These are phyloP conservation scores for Umbelopsis vinacea DNA, from an alignment of 192 early-diverging fungal species.

Conservation along the genomic window DNA sequence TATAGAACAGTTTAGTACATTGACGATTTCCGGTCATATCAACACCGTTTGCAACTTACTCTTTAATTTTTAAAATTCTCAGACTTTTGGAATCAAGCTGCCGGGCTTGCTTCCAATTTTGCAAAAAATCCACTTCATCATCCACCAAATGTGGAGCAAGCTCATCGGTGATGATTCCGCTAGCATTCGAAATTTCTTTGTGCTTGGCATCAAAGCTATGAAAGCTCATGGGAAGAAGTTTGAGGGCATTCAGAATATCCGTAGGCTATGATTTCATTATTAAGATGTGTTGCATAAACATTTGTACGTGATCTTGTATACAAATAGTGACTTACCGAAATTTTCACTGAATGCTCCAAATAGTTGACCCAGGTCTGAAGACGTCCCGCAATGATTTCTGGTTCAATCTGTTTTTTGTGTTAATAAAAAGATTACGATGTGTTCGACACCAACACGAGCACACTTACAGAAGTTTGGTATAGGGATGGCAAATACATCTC, in stretches of 20 bases:
- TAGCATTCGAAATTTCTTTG: constrained; percentile 8
- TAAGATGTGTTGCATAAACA: not conserved
- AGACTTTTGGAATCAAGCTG: constrained; percentile 3
- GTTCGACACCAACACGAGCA: no score
- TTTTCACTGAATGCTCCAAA: not conserved
- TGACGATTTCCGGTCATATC: not conserved
- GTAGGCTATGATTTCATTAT: not conserved
- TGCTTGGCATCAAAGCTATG: constrained; percentile 2
- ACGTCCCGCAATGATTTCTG: not conserved
- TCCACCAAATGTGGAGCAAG: not conserved
- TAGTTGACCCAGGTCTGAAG: constrained; percentile 6
- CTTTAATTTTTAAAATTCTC: not conserved
- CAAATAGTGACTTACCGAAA: not conserved
- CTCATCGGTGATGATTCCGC: constrained; percentile 6
- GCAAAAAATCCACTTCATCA: not conserved
- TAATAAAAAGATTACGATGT: not conserved
- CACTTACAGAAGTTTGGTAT: not conserved
- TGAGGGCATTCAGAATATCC: not conserved
- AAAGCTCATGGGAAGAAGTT: constrained; percentile 9
- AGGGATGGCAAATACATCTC: not conserved
- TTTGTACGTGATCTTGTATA: not conserved
- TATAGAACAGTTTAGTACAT: not conserved
- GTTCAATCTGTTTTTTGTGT: not conserved
- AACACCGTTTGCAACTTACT: not conserved
- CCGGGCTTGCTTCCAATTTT: not conserved